Evolutionary conservation across 805 yeast genomes (phyloP).

Genomic region (Candida peoriensis): DNA sequence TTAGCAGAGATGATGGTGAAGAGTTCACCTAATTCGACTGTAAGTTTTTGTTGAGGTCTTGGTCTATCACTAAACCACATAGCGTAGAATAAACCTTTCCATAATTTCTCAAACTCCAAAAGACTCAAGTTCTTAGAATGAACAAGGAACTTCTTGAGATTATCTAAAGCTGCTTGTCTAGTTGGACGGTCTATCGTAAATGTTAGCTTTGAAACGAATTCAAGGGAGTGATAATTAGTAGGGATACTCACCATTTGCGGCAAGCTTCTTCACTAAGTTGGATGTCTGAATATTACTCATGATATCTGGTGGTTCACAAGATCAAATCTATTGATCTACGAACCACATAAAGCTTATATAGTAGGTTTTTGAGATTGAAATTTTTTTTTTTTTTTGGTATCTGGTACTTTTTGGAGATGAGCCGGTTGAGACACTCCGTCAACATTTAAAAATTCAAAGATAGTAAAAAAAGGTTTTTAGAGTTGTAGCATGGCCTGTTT

Average conservation of each 20-base stretch:
- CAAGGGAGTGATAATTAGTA: neutral
- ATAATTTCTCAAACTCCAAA: slow-evolving; percentile 61
- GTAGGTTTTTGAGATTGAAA: too few species aligned
- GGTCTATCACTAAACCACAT: slow-evolving; percentile 98
- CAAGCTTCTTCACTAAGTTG: slow-evolving; percentile 71
- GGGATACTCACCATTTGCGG: slow-evolving; percentile 56
- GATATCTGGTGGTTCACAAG: too few species aligned
- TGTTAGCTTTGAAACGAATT: slow-evolving; percentile 5
- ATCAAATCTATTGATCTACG: too few species aligned
- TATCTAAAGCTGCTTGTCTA: slow-evolving; percentile 67
- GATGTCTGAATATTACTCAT: slow-evolving; percentile 26
- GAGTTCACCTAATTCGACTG: slow-evolving; percentile 61
- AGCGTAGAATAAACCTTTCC: slow-evolving; percentile 94
- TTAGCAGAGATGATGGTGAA: slow-evolving; percentile 38
- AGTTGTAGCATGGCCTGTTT: too few species aligned
- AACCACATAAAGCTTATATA: too few species aligned
- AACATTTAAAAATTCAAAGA: too few species aligned
- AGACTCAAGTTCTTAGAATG: slow-evolving; percentile 33
- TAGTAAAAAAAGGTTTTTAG: too few species aligned
- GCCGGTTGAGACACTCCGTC: too few species aligned
- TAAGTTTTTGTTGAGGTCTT: slow-evolving; percentile 82
- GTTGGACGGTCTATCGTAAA: slow-evolving; percentile 50
- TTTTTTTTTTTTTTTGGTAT: too few species aligned
- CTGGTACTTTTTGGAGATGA: too few species aligned
- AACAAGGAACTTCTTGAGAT: slow-evolving; percentile 54